Percentiles rank a stretch among this genome's conserved stretches.
Conservation (phyloP, 768 basidiomycete species). For the Boletus speciosus region DNA sequence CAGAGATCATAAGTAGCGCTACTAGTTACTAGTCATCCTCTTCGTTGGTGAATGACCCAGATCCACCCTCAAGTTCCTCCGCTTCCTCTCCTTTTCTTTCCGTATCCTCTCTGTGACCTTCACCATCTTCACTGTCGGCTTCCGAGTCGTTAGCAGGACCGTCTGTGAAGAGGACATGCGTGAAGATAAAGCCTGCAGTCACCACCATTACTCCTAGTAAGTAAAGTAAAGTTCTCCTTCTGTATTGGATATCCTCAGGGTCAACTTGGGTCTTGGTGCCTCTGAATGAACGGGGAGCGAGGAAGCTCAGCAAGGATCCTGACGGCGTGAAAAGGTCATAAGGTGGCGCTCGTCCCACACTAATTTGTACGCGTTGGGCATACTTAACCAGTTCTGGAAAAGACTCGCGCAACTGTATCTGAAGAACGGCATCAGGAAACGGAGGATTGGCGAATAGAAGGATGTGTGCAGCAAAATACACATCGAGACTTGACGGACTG, state of each 20-base stretch:
- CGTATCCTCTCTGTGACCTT: slow-evolving; percentile 8
- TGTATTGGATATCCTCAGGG: slow-evolving; percentile 45
- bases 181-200: slow-evolving; percentile 37
- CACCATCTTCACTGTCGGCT: neutral
- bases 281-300: slow-evolving; percentile 35
- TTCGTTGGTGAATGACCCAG: slow-evolving; percentile 9
- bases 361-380: slow-evolving; percentile 47
- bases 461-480: slow-evolving; percentile 65
- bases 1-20: neutral
- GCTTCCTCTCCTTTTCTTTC: slow-evolving; percentile 11
- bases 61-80: slow-evolving; percentile 4
- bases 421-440: slow-evolving; percentile 59
- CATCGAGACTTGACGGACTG: slow-evolving; percentile 63
- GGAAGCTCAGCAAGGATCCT: slow-evolving; percentile 33
- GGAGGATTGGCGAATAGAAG: slow-evolving; percentile 56
- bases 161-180: neutral
- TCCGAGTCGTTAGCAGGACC: neutral
- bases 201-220: slow-evolving; percentile 43
- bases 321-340: slow-evolving; percentile 17
- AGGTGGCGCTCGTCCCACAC: slow-evolving; percentile 27
- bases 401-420: slow-evolving; percentile 49
- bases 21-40: slow-evolving; percentile 10
- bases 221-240: slow-evolving; percentile 53
- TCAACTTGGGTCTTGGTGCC: slow-evolving; percentile 19
- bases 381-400: slow-evolving; percentile 60